These are phyloP conservation scores for Acrodontium crateriforme DNA, from an alignment of 2,329 filamentous ascomycete species.

Conservation along the genomic window DNA sequence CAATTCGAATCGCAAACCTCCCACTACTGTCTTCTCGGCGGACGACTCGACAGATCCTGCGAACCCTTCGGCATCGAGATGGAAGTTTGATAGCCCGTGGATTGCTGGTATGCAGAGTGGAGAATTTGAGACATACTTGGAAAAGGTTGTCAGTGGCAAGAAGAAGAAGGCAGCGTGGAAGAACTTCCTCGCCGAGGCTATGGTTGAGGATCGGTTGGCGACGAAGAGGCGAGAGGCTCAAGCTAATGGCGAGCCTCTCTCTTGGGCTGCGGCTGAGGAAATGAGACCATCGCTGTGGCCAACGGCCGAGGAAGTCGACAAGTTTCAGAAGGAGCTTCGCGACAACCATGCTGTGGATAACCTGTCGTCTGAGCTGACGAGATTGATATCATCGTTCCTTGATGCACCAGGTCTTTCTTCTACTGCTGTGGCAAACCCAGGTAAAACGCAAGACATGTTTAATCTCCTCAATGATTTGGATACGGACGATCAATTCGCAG, in stretches of 20 bases:
- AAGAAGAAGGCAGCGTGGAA: slow-evolving; percentile 17
- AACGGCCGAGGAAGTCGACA: slow-evolving; percentile 6
- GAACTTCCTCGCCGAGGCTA: slow-evolving; percentile 14
- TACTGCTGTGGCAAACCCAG: neutral
- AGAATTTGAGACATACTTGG: slow-evolving; percentile 41
- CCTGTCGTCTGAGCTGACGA: slow-evolving; percentile 37
- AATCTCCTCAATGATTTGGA: neutral
- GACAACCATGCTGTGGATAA: slow-evolving; percentile 34
- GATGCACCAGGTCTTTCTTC: too few species aligned
- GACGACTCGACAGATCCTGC: slow-evolving; percentile 30
- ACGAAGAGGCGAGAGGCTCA: slow-evolving; percentile 6
- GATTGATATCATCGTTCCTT: slow-evolving; percentile 40
- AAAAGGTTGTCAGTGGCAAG: slow-evolving; percentile 15
- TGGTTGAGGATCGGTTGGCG: slow-evolving; percentile 8
- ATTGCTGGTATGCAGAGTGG: slow-evolving; percentile 40
- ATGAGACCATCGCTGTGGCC: slow-evolving; percentile 2
- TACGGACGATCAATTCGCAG: too few species aligned
- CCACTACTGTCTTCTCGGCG: slow-evolving; percentile 24
- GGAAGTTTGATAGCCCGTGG: slow-evolving; percentile 47
- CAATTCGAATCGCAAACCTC: slow-evolving; percentile 1
- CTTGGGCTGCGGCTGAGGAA: neutral
- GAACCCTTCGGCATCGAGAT: slow-evolving; percentile 24
- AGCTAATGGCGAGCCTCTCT: slow-evolving; percentile 9
- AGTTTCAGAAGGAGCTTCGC: slow-evolving; percentile 23
- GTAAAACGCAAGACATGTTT: neutral